These are phyloP conservation scores for Sisymbrium irio DNA, from an alignment of 345 rosid genomes.

Conservation along the genomic window DNA sequence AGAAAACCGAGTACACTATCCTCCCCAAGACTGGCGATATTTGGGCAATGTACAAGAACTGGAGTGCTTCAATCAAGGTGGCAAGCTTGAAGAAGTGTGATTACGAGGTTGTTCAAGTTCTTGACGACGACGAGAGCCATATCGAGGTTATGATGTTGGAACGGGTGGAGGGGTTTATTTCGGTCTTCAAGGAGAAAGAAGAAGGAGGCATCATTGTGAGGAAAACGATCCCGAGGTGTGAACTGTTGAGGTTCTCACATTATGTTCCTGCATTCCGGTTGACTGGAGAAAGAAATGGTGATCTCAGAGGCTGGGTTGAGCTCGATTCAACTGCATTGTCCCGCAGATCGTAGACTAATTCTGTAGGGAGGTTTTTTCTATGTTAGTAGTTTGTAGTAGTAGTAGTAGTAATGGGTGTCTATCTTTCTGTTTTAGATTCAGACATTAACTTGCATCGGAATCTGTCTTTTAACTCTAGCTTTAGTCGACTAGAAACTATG, in stretches of 20 bases:
- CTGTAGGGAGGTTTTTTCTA: background rate
- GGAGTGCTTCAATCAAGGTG: constrained; percentile 46
- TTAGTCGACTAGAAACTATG: background rate
- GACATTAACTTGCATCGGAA: background rate
- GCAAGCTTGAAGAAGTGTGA: constrained; percentile 53
- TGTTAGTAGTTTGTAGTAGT: background rate
- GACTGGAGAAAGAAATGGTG: constrained; percentile 2
- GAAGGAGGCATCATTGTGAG: constrained; percentile 26
- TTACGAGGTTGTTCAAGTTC: constrained; percentile 64
- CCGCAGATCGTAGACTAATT: constrained; percentile 12
- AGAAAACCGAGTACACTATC: constrained; percentile 39
- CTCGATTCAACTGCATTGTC: constrained; percentile 72
- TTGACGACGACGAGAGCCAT: constrained; percentile 33
- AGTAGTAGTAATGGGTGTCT: background rate
- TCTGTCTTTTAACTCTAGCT: background rate
- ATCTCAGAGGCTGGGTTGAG: constrained; percentile 48
- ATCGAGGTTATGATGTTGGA: constrained; percentile 54
- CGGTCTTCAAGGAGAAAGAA: constrained; percentile 52
- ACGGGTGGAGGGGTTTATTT: constrained; percentile 42
- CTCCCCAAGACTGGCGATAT: constrained; percentile 72
- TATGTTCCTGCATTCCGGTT: background rate
- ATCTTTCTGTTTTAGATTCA: constrained; percentile 3
- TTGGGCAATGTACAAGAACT: constrained; percentile 86
- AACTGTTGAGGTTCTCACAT: constrained; percentile 78
- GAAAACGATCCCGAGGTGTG: constrained; percentile 45